These are phyloP conservation scores for Thelonectria rubi DNA, from an alignment of 2,329 filamentous ascomycete species.

Conservation along the genomic window DNA sequence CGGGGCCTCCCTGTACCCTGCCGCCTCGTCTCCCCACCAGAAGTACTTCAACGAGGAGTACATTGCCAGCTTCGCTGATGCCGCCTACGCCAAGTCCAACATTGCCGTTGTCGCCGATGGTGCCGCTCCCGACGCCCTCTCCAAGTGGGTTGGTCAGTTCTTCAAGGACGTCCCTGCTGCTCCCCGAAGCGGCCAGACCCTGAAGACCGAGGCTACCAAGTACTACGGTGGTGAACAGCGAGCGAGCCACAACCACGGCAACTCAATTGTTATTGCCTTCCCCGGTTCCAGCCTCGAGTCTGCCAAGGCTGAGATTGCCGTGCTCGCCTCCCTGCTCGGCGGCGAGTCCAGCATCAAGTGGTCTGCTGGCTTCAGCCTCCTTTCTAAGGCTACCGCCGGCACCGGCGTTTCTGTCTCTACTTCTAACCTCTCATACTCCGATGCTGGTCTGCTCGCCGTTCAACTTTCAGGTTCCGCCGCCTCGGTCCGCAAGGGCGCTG, in stretches of 20 bases:
- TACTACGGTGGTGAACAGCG: slow-evolving; percentile 98
- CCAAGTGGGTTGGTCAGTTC: slow-evolving; percentile 93
- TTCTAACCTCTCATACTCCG: slow-evolving; percentile 86
- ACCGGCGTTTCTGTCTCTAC: slow-evolving; percentile 75
- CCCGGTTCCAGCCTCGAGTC: slow-evolving; percentile 82
- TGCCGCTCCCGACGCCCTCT: slow-evolving; percentile 76
- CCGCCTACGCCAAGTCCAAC: slow-evolving; percentile 88
- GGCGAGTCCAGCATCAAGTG: slow-evolving; percentile 94
- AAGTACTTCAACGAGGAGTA: slow-evolving; percentile 83
- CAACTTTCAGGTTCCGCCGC: slow-evolving; percentile 79
- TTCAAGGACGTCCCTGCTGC: slow-evolving; percentile 76
- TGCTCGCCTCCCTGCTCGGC: slow-evolving; percentile 88
- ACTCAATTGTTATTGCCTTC: slow-evolving; percentile 91
- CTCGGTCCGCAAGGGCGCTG: slow-evolving; percentile 77
- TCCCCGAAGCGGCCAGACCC: slow-evolving; percentile 58
- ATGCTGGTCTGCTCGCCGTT: slow-evolving; percentile 89
- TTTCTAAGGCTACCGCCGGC: slow-evolving; percentile 79
- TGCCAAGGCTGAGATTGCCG: slow-evolving; percentile 89
- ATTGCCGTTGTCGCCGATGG: slow-evolving; percentile 93
- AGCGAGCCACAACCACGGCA: slow-evolving; percentile 77
- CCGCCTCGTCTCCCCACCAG: slow-evolving; percentile 74
- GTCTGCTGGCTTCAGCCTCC: slow-evolving; percentile 89
- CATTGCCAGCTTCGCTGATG: slow-evolving; percentile 78
- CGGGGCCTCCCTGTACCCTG: slow-evolving; percentile 78
- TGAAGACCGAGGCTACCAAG: slow-evolving; percentile 74